Evolutionary conservation across 768 basidiomycete species (phyloP), one percentile per base, ranked within the genome.

Genomic region (Leccinum pellstonianum): DNA sequence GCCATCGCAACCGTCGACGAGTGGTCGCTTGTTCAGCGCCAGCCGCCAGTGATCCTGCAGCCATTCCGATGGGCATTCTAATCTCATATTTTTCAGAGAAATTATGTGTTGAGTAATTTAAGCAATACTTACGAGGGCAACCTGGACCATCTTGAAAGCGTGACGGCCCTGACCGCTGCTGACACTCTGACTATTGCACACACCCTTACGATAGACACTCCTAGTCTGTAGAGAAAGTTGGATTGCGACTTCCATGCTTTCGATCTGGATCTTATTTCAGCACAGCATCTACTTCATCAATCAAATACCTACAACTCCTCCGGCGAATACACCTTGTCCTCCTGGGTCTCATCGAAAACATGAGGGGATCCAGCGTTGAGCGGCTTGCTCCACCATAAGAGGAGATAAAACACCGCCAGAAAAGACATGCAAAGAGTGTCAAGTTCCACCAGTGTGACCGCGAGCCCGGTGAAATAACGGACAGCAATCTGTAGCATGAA

Each of bases 321-420:
- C 19, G 5, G 19, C 12, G 31, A n/a, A 14, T 52, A 52, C n/a
- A 19, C 6, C 19, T 52, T 52, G 5, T n/a, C n/a, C 11, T 33
- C 51, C 31, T 52, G 25, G 14, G 37, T 7, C 37, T 38, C 37
- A 15, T 33, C 15, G 31, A 55, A 55, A 8, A 48, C 33, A 10
- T 48, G 46, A 6, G 55, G 46, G 14, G n/a, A 33, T 12, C 31
- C 31, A 3, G 31, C 10, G 0, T 19, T 9, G n/a, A 48, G 10
- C 15, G 55, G 55, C 55, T 55, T 48, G 11, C 35, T 14, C 55
- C 55, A 55, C 55, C 55, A 55, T 5, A 55, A 47, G 12, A 55
- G 10, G 10, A 48, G 47, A n/a, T 41, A 38, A 19, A 33, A 1
- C 7, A 27, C 38, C 25, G 49, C 23, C 5, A 48, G 12, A 4